Evolutionary conservation across 2,329 filamentous ascomycete species (phyloP), one percentile per base, ranked within the genome.

Genomic region (Trichoderma sp.): DNA sequence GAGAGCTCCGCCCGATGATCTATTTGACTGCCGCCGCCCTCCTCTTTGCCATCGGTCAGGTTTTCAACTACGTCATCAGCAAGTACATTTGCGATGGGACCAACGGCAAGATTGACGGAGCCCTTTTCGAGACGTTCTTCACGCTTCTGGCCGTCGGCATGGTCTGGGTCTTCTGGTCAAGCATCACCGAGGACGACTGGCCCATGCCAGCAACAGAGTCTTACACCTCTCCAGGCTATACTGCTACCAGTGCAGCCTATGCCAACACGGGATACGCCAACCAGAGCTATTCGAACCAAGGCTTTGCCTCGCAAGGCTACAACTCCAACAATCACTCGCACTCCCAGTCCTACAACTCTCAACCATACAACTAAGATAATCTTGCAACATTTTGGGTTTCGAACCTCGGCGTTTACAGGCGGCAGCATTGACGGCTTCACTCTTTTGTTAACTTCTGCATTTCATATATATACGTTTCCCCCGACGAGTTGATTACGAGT

Each of bases 121-220:
- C 95, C 6, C 83, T 99, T 1, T 99, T 99, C 81, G 89, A 98
- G 81, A 97, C 95, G 0, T 84, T 98, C 7, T 98, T 99, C 84
- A 98, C 95, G 0, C 86, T 98, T 1, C 84, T 95, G 14, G 87
- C 95, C 0, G 94, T 99, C 5, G 86, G 93, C 21, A 90, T 90
- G 83, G 84, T 98, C 75, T 99, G 96, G 95, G 82, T 93, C 71
- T 99, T 99, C 86, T 99, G 96, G 96, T 97, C 94, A 61, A 98
- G 94, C 84, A 99, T 99, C 78, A 99, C 96, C 18, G 96, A 99
- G 83, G 96, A 99, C 78, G 95, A 98, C 84, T 99, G 96, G 96
- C 94, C 95, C 21, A 87, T 88, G 82, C 84, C 86, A 39, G 82
- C 81, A 11, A 80, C 81, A 70, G 80, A 76, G 60, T 76, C 82